Conservation (phyloP, 371 early-diverging fungal species). For the Rhizopus stolonifer region DNA sequence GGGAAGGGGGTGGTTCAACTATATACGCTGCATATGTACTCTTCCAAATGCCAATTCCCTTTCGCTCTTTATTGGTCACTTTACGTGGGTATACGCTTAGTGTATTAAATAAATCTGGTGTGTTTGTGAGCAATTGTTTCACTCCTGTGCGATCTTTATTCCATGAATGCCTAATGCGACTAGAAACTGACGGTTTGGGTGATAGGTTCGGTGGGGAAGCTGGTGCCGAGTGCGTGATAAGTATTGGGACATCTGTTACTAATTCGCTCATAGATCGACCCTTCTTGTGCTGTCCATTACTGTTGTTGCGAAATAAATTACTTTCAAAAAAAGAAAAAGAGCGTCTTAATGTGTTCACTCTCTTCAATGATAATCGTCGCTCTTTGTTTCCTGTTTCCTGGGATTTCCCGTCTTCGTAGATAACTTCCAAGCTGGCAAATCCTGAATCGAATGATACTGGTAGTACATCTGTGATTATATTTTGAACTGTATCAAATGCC, state of each 20-base stretch:
- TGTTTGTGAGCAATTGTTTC: slow-evolving; percentile 6
- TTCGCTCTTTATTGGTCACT: slow-evolving; percentile 13
- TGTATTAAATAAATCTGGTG: slow-evolving; percentile 8
- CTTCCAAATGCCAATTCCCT: slow-evolving; percentile 18
- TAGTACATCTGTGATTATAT: slow-evolving; percentile 25
- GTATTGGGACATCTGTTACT: background rate
- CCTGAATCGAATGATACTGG: slow-evolving; percentile 33
- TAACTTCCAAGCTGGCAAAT: slow-evolving; percentile 1
- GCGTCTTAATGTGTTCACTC: slow-evolving; percentile 21
- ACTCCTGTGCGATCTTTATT: slow-evolving; percentile 13
- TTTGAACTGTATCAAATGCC: slow-evolving; percentile 33
- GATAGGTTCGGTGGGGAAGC: slow-evolving; percentile 1
- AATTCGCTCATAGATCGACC: slow-evolving; percentile 18
- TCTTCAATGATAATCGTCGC: slow-evolving; percentile 1
- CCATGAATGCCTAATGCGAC: slow-evolving; percentile 23
- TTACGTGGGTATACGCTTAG: slow-evolving; percentile 7
- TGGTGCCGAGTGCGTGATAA: slow-evolving; percentile 9
- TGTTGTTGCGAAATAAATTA: slow-evolving; percentile 16
- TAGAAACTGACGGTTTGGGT: slow-evolving; percentile 13
- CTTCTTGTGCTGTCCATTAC: slow-evolving; percentile 5
- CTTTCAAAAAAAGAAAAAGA: slow-evolving; percentile 38
- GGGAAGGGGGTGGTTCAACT: slow-evolving; percentile 9
- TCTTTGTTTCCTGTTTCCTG: slow-evolving; percentile 1
- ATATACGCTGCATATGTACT: slow-evolving; percentile 15
- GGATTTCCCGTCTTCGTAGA: background rate